phyloP scores from a whole-genome alignment of 192 early-diverging fungal genomes.

The Phycomyces blakesleeanus region DNA sequence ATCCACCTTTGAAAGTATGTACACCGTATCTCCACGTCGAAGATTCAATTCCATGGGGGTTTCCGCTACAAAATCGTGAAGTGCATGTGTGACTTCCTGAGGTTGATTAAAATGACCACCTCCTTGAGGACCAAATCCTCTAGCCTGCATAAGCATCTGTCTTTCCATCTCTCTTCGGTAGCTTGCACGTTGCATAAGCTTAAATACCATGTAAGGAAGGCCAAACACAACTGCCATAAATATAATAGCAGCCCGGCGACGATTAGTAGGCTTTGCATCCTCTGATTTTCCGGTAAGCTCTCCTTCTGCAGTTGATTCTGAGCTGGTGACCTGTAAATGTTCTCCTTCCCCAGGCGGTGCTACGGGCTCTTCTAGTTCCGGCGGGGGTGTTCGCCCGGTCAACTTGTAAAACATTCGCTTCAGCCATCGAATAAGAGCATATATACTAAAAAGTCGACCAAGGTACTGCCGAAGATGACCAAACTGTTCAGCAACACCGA shows the following conservation, averaged over 20 bases:
- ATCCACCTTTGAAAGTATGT: slow-evolving; percentile 81
- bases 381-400: slow-evolving; percentile 59
- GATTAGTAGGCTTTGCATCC: slow-evolving; percentile 38
- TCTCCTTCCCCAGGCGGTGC: slow-evolving; percentile 51
- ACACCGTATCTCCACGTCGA: slow-evolving; percentile 83
- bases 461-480: slow-evolving; percentile 85
- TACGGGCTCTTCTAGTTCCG: slow-evolving; percentile 66
- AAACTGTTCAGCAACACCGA: slow-evolving; percentile 98
- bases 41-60: slow-evolving; percentile 80
- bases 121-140: neutral
- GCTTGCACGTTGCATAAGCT: slow-evolving; percentile 65
- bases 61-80: slow-evolving; percentile 79
- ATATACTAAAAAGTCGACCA: slow-evolving; percentile 76
- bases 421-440: slow-evolving; percentile 70
- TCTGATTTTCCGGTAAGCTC: slow-evolving; percentile 11
- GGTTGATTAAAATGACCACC: neutral
- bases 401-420: slow-evolving; percentile 62
- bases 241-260: slow-evolving; percentile 69
- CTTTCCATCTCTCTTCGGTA: slow-evolving; percentile 35
- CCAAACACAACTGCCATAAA: slow-evolving; percentile 87
- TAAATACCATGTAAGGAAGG: slow-evolving; percentile 89
- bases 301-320: slow-evolving; percentile 45
- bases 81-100: slow-evolving; percentile 82
- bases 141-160: slow-evolving; percentile 22
- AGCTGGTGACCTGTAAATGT: slow-evolving; percentile 34